Conservation (phyloP, 352 stramenopile species). For the Blastocystis sp. region DNA sequence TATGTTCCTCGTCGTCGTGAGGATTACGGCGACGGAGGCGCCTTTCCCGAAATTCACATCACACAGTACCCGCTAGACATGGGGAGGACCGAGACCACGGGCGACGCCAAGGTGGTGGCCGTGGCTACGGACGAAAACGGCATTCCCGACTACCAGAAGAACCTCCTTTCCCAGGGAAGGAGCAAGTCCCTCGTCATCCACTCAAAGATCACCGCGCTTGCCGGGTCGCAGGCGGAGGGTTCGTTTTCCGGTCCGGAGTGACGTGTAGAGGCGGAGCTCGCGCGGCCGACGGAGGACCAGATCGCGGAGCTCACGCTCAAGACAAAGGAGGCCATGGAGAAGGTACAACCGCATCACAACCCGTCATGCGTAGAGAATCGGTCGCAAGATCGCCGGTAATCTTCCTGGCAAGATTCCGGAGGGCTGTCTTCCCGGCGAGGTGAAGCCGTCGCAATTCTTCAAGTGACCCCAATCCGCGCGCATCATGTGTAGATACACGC, state of each 20-base stretch:
- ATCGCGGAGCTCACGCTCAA: slow-evolving; percentile 80
- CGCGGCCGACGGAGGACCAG: slow-evolving; percentile 81
- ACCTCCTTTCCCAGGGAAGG: slow-evolving; percentile 94
- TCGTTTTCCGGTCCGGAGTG: neutral
- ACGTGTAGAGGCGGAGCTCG: slow-evolving; percentile 77
- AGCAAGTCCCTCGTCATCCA: slow-evolving; percentile 77
- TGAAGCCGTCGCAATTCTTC: slow-evolving; percentile 82
- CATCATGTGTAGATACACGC: slow-evolving; percentile 77
- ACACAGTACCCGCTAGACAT: slow-evolving; percentile 94
- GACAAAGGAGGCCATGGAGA: slow-evolving; percentile 86
- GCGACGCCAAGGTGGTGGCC: slow-evolving; percentile 83
- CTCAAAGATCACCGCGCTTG: slow-evolving; percentile 29
- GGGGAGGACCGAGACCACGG: slow-evolving; percentile 85
- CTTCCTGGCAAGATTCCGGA: slow-evolving; percentile 59
- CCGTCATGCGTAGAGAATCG: slow-evolving; percentile 77
- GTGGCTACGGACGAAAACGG: slow-evolving; percentile 89
- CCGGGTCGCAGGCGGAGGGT: slow-evolving; percentile 2
- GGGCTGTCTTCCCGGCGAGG: slow-evolving; percentile 76
- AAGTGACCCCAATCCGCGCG: slow-evolving; percentile 75
- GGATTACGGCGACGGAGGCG: slow-evolving; percentile 96
- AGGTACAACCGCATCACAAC: slow-evolving; percentile 76
- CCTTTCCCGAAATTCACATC: slow-evolving; percentile 96
- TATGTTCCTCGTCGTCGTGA: slow-evolving; percentile 75
- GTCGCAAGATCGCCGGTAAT: slow-evolving; percentile 83
- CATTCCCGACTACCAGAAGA: slow-evolving; percentile 88